Evolutionary conservation across 257 asterid genomes (phyloP).

Genomic region (Solanum appendiculatum): DNA sequence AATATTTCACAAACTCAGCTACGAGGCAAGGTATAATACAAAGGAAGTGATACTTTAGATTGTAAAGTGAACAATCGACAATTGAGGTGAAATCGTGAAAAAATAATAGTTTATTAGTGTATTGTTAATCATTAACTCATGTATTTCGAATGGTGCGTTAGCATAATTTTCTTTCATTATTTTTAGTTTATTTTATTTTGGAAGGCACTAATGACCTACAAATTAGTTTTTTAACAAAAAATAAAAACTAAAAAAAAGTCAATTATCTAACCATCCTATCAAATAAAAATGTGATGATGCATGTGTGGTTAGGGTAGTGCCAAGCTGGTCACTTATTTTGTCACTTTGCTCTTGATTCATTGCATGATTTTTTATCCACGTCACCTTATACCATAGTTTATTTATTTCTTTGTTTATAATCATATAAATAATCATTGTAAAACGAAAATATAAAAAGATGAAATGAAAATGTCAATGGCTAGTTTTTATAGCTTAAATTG

Average conservation of each 20-base stretch:
- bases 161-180: background rate
- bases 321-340: slow-evolving; percentile 30
- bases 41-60: background rate
- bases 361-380: slow-evolving; percentile 32
- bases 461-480: background rate
- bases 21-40: background rate
- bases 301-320: slow-evolving; percentile 17
- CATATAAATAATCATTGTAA: background rate
- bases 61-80: background rate
- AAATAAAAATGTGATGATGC: background rate
- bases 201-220: background rate
- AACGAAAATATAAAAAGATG: background rate
- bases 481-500: background rate
- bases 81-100: background rate
- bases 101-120: background rate
- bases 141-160: background rate
- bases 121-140: background rate
- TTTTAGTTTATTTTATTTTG: background rate
- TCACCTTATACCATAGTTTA: background rate
- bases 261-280: background rate
- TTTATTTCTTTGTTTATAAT: background rate
- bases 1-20: background rate
- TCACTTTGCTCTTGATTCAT: slow-evolving; percentile 33
- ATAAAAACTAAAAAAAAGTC: background rate
- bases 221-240: background rate